phyloP scores from a whole-genome alignment of 2,329 filamentous ascomycete species.

The Purpureocillium takamizusanense region DNA sequence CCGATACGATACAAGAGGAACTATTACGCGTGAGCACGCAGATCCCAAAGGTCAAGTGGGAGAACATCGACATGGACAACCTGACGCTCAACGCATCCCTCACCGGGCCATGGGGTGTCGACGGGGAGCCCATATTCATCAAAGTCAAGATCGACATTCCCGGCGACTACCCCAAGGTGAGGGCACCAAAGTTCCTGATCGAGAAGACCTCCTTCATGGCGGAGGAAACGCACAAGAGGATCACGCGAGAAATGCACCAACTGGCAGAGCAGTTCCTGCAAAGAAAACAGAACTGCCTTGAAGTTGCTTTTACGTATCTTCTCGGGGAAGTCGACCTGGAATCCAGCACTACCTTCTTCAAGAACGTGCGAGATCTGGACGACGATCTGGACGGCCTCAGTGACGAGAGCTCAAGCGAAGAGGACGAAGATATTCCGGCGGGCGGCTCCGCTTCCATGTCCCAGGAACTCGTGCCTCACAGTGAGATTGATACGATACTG shows the following conservation, averaged over 20 bases:
- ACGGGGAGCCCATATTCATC: conserved; percentile 49
- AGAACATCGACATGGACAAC: conserved; percentile 55
- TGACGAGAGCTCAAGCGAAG: conserved; percentile 79
- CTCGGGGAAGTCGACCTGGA: conserved; percentile 55
- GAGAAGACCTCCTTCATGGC: conserved; percentile 56
- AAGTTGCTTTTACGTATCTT: conserved; percentile 53
- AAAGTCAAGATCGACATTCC: conserved; percentile 54
- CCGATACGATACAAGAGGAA: conserved; percentile 56
- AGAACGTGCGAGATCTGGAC: conserved; percentile 55
- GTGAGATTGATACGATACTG: conserved; percentile 43
- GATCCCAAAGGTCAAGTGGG: conserved; percentile 55
- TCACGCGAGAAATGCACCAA: conserved; percentile 47
- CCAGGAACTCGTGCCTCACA: conserved; percentile 48
- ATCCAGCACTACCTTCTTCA: conserved; percentile 51
- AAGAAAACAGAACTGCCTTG: conserved; percentile 52
- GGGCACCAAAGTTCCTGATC: conserved; percentile 48
- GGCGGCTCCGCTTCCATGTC: conserved; percentile 51
- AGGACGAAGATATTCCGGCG: conserved; percentile 50
- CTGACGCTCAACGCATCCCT: conserved; percentile 51
- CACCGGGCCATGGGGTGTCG: conserved; percentile 54
- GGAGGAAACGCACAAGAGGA: conserved; percentile 38
- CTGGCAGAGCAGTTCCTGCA: conserved; percentile 46
- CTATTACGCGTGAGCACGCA: conserved; percentile 53
- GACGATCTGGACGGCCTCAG: conserved; percentile 46
- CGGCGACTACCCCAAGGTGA: conserved; percentile 46